Base-by-base conservation (phyloP, 179 eudicot genomes). In the Silene coronaria region DNA sequence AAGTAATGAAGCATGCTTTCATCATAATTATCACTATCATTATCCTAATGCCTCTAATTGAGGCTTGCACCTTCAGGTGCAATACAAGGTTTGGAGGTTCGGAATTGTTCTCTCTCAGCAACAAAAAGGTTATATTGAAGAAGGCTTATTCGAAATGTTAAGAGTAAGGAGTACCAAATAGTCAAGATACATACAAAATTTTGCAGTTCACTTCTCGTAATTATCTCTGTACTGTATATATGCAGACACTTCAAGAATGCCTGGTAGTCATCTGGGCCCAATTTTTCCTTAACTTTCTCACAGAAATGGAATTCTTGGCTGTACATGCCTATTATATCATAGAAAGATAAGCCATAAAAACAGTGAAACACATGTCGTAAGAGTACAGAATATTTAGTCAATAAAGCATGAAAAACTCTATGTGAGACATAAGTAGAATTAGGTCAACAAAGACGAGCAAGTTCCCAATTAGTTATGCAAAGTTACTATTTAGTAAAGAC, bases 211-310 rank as follows among this genome's bases (percentile, higher is more conserved):
- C 74, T 83, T 81, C 92, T 87, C 75, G 92, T 87, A 51, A 94
- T 91, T 84, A 94, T 91, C 79, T 94, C 97, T 17, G 91, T 89
- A 84, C 94, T 91, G 82, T 91, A 94, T 72, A 94, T 94, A 76
- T 94, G 92, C 77, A 94, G 91, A 84, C 96, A 91, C 83, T 94
- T 94, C 85, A 94, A 80, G 69, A 94, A 94, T 74, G 97, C 92
- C 80, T 90, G 96, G 80, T 91, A 91, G 84, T 91, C 90, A 79
- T 79, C 95, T 45, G 89, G 73, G 14, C 78, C 86, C 80, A 93
- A 73, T 76, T 86, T 89, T 70, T 91, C 98, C 89, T 93, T 93
- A 45, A 93, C 97, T 84, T 89, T 91, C 81, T 91, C 97, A 79
- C 93, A 89, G 85, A 91, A 93, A 45, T 74, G 67, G 76, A 89